phyloP scores from a whole-genome alignment of 1,284 basidiomycete genomes.

The Leccinum fallax region DNA sequence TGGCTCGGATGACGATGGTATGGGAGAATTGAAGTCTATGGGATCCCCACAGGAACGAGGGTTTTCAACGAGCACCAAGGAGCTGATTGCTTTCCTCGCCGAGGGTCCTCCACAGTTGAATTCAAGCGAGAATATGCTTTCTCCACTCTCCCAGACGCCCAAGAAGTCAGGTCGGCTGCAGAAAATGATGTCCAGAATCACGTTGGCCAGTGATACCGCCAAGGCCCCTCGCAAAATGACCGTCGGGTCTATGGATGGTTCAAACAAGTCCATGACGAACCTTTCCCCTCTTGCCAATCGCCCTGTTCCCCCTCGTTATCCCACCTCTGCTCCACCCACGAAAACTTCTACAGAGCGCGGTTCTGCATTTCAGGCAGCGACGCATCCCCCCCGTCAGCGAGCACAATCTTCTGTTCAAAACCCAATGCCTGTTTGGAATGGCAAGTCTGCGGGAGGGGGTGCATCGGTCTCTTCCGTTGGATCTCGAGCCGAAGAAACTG shows the following conservation, averaged over 20 bases:
- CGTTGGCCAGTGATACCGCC: constrained; percentile 47
- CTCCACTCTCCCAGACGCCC: constrained; percentile 42
- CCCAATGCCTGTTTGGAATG: constrained; percentile 30
- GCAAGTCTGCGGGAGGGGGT: constrained; percentile 19
- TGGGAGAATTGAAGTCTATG: constrained; percentile 26
- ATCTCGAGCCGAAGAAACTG: constrained; percentile 8
- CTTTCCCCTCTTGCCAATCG: constrained; percentile 53
- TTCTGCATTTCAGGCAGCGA: constrained; percentile 24
- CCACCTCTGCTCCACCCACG: constrained; percentile 31
- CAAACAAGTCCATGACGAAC: constrained; percentile 43
- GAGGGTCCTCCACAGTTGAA: constrained; percentile 36
- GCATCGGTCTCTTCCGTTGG: constrained; percentile 6
- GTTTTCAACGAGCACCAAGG: constrained; percentile 54
- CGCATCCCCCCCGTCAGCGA: constrained; percentile 24
- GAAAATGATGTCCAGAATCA: constrained; percentile 77
- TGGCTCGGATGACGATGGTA: constrained; percentile 54
- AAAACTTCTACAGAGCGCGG: constrained; percentile 44
- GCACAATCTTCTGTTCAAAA: constrained; percentile 36
- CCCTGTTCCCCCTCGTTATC: constrained; percentile 56
- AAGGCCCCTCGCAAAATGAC: constrained; percentile 34
- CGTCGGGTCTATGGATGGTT: constrained; percentile 24
- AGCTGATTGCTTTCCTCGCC: constrained; percentile 53
- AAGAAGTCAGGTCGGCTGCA: constrained; percentile 67
- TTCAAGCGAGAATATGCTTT: constrained; percentile 36
- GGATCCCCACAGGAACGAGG: constrained; percentile 35